Evolutionary conservation across 106 monocot genomes (phyloP), one percentile per base, ranked within the genome.

Genomic region (Amphibolis antarctica): DNA sequence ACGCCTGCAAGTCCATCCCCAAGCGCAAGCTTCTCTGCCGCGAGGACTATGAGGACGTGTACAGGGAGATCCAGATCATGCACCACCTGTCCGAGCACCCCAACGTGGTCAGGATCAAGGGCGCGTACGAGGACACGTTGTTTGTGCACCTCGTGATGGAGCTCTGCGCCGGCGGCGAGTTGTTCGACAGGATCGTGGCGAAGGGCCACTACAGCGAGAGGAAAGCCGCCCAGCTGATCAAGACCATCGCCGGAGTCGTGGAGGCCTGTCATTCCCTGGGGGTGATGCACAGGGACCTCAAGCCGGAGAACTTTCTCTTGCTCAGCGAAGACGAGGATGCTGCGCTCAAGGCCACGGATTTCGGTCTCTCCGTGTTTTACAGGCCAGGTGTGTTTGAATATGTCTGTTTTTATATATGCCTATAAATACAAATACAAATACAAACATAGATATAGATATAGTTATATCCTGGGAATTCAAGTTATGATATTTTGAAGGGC

Each of bases 271-370:
- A 67, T 24, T 67, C 54, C 12, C 53, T 67, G 9, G 67, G 67
- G 20, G 67, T 67, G 14, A 67, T 67, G 55, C 67, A 67, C 42
- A 54, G 67, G 22, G 67, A 67, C n/a, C 67, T 67, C 55, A 67
- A 67, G 55, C 54, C 54, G 24, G 67, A 67, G 42, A 67, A 67
- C 43, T 67, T 67, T 55, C 18, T 67, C 10, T 56, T 67, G 20
- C 26, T 67, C 12, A 55, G 42, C 44, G 11, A 21, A 20, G 55
- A 55, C 0, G 67, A 67, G n/a, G 30, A 54, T 17, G 18, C 53
- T n/a, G 17, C 53, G 12, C 67, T 67, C 55, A 67, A 67, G 25
- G 67, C 67, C 55, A 67, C 55, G 1, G 67, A 67, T 42, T 67
- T 67, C 17, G 67, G 67, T 5, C 67, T 67, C 24, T 67, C 67